phyloP scores from a whole-genome alignment of 768 basidiomycete genomes.

The Boletus bicolor region DNA sequence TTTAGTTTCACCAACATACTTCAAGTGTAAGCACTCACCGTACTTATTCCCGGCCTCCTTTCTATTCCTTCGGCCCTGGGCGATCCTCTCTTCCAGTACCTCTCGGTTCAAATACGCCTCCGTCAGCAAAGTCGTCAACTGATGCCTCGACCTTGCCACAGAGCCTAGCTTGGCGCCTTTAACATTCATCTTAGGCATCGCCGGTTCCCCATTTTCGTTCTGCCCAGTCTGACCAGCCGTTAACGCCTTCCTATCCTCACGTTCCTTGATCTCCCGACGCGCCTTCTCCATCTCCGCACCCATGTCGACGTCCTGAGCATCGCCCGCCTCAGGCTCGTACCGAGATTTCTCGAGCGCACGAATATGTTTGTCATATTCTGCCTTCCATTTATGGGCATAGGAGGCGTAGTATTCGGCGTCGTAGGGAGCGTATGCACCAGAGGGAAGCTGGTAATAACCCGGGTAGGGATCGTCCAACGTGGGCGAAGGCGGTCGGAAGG shows the following conservation, averaged over 20 bases:
- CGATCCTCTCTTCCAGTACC: conserved; percentile 77
- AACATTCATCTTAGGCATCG: conserved; percentile 79
- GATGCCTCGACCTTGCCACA: conserved; percentile 70
- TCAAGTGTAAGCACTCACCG: conserved; percentile 44
- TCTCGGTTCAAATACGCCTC: conserved; percentile 86
- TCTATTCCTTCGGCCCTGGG: conserved; percentile 76
- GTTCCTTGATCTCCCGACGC: conserved; percentile 67
- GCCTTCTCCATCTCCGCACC: conserved; percentile 75
- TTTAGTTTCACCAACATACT: background rate
- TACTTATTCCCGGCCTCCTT: conserved; percentile 94
- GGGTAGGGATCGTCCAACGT: conserved; percentile 75
- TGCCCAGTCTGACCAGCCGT: conserved; percentile 53
- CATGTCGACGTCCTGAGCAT: conserved; percentile 62
- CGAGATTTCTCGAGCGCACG: conserved; percentile 76
- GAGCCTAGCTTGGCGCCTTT: conserved; percentile 71
- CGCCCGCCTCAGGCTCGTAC: conserved; percentile 39
- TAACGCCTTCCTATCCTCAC: conserved; percentile 73
- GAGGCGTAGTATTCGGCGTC: conserved; percentile 66
- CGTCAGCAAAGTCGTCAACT: conserved; percentile 73
- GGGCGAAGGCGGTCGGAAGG: conserved; percentile 71
- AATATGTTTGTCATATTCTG: conserved; percentile 67
- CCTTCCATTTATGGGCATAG: conserved; percentile 71
- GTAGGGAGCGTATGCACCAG: conserved; percentile 75
- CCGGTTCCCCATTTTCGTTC: conserved; percentile 41
- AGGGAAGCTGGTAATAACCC: conserved; percentile 82